Conservation (phyloP, 2,329 filamentous ascomycete species). For the Monosporascus sp. region DNA sequence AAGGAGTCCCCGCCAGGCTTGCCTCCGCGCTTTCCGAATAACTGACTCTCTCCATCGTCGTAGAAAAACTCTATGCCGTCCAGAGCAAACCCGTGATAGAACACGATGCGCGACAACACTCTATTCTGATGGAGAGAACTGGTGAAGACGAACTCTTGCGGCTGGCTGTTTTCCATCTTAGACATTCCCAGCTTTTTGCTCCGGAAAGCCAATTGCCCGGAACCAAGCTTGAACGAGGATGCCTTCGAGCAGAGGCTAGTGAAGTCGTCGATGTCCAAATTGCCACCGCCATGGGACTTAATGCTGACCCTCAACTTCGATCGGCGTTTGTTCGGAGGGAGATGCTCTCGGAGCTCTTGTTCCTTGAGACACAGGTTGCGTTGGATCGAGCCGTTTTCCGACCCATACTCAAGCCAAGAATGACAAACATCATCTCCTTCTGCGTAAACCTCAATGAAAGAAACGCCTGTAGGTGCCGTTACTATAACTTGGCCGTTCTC, state of each 20-base stretch:
- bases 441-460: slow-evolving; percentile 76
- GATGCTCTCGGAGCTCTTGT: slow-evolving; percentile 61
- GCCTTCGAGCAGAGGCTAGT: slow-evolving; percentile 64
- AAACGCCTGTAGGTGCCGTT: slow-evolving; percentile 74
- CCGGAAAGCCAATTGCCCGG: slow-evolving; percentile 63
- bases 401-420: slow-evolving; percentile 74
- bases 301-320: slow-evolving; percentile 65
- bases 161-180: slow-evolving; percentile 62
- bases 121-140: slow-evolving; percentile 63
- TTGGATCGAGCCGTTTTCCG: slow-evolving; percentile 56
- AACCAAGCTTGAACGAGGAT: slow-evolving; percentile 68
- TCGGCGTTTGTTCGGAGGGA: slow-evolving; percentile 70
- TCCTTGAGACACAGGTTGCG: slow-evolving; percentile 72
- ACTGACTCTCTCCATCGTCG: slow-evolving; percentile 75
- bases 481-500: slow-evolving; percentile 72
- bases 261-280: slow-evolving; percentile 73
- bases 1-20: slow-evolving; percentile 68
- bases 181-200: slow-evolving; percentile 70
- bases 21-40: slow-evolving; percentile 79
- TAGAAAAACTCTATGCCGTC: slow-evolving; percentile 92
- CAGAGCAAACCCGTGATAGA: slow-evolving; percentile 72
- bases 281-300: slow-evolving; percentile 70
- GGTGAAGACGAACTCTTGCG: slow-evolving; percentile 69
- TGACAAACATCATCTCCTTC: slow-evolving; percentile 78
- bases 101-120: slow-evolving; percentile 65